Evolutionary conservation across 1,284 basidiomycete species (phyloP), one percentile per base, ranked within the genome.

Genomic region (Marasmius oreades): DNA sequence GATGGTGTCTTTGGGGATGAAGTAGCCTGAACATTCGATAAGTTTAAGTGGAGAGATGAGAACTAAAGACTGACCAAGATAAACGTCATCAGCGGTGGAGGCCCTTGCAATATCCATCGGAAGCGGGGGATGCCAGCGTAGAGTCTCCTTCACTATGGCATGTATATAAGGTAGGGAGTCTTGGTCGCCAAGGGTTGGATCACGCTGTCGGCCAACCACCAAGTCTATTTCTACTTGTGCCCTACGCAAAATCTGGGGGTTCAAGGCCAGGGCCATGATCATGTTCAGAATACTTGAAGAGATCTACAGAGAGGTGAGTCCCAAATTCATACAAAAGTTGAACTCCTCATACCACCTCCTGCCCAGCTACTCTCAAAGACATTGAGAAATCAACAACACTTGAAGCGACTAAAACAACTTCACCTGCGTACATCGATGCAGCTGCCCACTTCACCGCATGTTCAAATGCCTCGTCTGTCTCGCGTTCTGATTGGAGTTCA

Each of bases 201-300:
- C 39, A 31, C 59, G 43, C 26, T 51, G 23, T n/a, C 50, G 47
- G 2, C 22, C 12, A 20, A 37, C 58, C 22, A 59, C 18, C 6
- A 56, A 23, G 7, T 58, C 56, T 22, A 70, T 59, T 55, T 66
- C 64, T 24, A 28, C 55, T 28, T 63, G 61, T 4, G 59, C 62
- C 14, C 55, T 57, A 18, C 28, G 33, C 57, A 66, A 64, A 16
- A 60, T 58, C 5, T 65, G 61, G 22, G 64, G 65, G 42, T 61
- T 60, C 31, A 62, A 43, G 1, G 63, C 64, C 61, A 69, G 61
- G 5, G 62, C 66, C 20, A 69, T 45, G 8, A 69, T 62, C 52
- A 69, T 67, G 12, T 56, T 65, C 20, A 67, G 43, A 11, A 61
- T 63, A 0, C 62, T 64, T 7, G 64, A 59, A 53, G 64, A 66